Conservation (phyloP, 305 asterid species). For the Fraxinus angustifolia region DNA sequence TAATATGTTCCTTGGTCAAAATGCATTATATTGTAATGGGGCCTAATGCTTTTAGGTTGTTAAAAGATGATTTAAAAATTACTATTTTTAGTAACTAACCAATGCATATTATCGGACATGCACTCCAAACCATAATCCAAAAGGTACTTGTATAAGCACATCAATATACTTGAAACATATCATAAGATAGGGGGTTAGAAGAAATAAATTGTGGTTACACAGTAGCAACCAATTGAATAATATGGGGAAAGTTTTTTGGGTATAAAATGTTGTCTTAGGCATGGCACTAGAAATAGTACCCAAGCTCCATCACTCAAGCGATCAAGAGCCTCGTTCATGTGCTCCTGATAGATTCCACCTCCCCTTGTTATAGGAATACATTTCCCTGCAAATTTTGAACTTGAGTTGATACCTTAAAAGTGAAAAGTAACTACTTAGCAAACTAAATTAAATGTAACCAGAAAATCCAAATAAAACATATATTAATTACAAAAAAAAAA, state of each 20-base stretch:
- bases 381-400: conserved; percentile 60
- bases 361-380: conserved; percentile 96
- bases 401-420: conserved; percentile 10
- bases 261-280: neutral
- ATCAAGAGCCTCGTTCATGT: conserved; percentile 94
- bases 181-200: neutral
- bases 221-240: neutral
- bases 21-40: neutral
- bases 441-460: conserved; percentile 3
- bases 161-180: neutral
- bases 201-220: neutral
- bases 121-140: neutral
- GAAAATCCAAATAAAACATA: neutral
- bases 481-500: neutral
- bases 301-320: conserved; percentile 80
- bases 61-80: too few relatives aligned
- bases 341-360: conserved; percentile 95
- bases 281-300: conserved; percentile 43
- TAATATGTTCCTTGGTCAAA: neutral
- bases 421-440: neutral
- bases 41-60: neutral
- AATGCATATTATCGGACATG: neutral
- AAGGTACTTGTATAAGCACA: neutral
- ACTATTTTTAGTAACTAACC: neutral
- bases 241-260: neutral